phyloP scores from a whole-genome alignment of 2,329 filamentous ascomycete genomes.

The Alternaria sp. region DNA sequence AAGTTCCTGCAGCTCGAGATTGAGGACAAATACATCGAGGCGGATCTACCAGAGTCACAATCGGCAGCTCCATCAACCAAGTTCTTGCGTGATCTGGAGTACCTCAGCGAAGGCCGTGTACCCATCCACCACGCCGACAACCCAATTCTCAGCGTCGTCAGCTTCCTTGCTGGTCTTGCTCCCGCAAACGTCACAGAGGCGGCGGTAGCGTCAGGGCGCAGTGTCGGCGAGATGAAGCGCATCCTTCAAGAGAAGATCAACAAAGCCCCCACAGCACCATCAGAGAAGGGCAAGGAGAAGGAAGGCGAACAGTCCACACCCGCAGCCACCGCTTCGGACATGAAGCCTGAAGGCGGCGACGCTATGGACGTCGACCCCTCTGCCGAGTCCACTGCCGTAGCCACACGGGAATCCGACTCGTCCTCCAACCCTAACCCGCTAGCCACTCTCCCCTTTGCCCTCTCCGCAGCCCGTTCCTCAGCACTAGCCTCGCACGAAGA shows the following conservation, averaged over 20 bases:
- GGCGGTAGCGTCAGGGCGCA: constrained; percentile 75
- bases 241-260: constrained; percentile 81
- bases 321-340: constrained; percentile 54
- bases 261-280: constrained; percentile 54
- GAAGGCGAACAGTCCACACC: constrained; percentile 58
- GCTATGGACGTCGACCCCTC: constrained; percentile 65
- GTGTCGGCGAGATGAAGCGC: constrained; percentile 83
- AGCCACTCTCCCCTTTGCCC: constrained; percentile 81
- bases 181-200: constrained; percentile 90
- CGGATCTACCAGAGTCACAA: constrained; percentile 64
- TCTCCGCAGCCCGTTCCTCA: constrained; percentile 83
- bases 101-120: constrained; percentile 74
- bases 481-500: constrained; percentile 95
- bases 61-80: constrained; percentile 54
- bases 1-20: constrained; percentile 97
- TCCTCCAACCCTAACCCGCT: constrained; percentile 50
- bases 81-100: constrained; percentile 61
- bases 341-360: constrained; percentile 62
- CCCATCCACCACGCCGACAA: constrained; percentile 95
- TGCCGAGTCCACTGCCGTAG: constrained; percentile 53
- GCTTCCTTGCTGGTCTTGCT: constrained; percentile 88
- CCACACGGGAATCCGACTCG: constrained; percentile 17
- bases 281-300: constrained; percentile 65
- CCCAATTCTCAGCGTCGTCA: constrained; percentile 94
- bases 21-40: constrained; percentile 94